These are phyloP conservation scores for Candida railenensis DNA, from an alignment of 805 yeast species.

Conservation along the genomic window DNA sequence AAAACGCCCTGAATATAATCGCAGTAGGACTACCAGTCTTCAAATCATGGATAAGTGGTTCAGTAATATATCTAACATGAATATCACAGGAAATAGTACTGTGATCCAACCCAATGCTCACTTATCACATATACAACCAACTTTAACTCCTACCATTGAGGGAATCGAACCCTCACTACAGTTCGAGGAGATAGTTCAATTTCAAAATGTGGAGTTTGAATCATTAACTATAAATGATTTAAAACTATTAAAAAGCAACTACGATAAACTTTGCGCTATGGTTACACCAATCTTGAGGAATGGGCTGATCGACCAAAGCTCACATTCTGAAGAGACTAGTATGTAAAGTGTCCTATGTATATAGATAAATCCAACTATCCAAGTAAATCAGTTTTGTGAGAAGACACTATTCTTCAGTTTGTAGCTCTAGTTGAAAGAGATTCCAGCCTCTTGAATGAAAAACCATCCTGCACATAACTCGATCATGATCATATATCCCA, in stretches of 20 bases:
- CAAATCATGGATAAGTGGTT: constrained; percentile 47
- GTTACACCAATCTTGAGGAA: not conserved
- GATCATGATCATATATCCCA: not conserved
- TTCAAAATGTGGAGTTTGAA: constrained; percentile 35
- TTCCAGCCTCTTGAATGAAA: no score
- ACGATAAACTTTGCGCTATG: constrained; percentile 35
- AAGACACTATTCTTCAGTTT: no score
- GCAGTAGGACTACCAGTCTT: constrained; percentile 36
- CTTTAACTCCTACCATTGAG: constrained; percentile 1
- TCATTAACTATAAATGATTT: constrained; percentile 34
- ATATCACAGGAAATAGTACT: not conserved
- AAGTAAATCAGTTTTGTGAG: not conserved
- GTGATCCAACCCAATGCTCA: not conserved
- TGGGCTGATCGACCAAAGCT: not conserved
- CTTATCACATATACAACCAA: not conserved
- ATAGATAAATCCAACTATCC: no score
- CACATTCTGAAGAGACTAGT: constrained; percentile 6
- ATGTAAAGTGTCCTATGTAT: not conserved
- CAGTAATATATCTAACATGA: constrained; percentile 23
- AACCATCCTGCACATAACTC: not conserved
- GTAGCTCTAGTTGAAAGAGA: not conserved
- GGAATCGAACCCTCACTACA: constrained; percentile 1
- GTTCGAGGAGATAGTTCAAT: constrained; percentile 29
- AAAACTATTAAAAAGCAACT: constrained; percentile 28
- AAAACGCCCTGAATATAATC: constrained; percentile 23